Evolutionary conservation across 495 filamentous ascomycete genomes (phyloP), one percentile per base, ranked within the genome.

Genomic region (Clohesyomyces aquaticus): DNA sequence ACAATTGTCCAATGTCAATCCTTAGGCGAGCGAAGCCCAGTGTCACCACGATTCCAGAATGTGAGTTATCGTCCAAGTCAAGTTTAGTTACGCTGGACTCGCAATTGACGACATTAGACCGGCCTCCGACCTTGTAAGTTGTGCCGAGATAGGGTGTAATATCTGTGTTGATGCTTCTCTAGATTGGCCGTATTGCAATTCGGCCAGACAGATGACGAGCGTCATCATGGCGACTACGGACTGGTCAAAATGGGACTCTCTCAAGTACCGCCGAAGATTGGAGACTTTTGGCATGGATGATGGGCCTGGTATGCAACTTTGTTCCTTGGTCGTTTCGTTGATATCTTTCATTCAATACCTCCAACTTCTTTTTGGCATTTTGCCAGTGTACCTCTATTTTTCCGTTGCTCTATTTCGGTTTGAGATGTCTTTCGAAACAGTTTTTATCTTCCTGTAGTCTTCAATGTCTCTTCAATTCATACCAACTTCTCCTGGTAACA

Each of bases 141-240:
- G 42, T 50, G 26, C 64, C 59, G 49, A 28, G 23, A 35, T 38
- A 10, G 10, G 18, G 1, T 23, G 21, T 9, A 26, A 22, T 49
- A 23, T 43, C 46, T 41, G 19, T 6, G 38, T 74, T 76, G 27
- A 73, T 53, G 21, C 48, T 58, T 9, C n/a, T 52, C 28, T 67
- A 88, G 84, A 90, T 74, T 98, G 94, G 94, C 90, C 94, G 9
- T 98, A 97, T 77, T 98, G 94, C 77, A 81, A 80, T 52, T 83
- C 86, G 43, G 92, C 90, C 18, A 81, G 81, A 32, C 86, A 84
- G 61, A 81, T 97, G 72, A 83, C 83, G 38, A 86, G 88, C 66
- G 83, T 87, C 71, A 84, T 92, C 11, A 78, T 92, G 41, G 82
- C 77, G 22, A 82, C 74, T 12, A 73, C 82, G 22, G 81, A 85